Evolutionary conservation across 169 alveolate species (phyloP), one percentile per base, ranked within the genome.

Genomic region (Cryptosporidium andersoni): DNA sequence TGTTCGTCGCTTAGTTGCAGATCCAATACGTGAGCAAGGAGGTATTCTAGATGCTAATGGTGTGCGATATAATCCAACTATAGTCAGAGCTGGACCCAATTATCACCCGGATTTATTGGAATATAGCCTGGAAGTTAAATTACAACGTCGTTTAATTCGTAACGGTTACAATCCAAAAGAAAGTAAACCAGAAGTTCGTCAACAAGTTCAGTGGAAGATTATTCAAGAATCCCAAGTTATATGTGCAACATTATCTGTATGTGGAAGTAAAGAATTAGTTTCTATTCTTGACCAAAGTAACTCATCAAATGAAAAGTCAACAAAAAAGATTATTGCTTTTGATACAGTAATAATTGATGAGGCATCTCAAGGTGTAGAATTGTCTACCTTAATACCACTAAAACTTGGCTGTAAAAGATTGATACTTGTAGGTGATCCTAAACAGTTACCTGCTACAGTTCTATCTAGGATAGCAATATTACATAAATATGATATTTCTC

Each of bases 341-440:
- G 92, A 93, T 49, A 92, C 95, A 9, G 96, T 98, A 52, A 95
- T 98, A 42, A 93, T 98, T 39, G 99, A 98, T 82, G 99, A 98
- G 91, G 99, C 99, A 2, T 94, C 99, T 55, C 98, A 97, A 91
- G 97, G 97, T 40, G 96, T 95, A 34, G 96, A 94, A 65, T 56
- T 94, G 80, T 91, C 94, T 11, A 91, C 90, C 37, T 64, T 93
- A 43, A 92, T 93, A 2, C 95, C 96, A 36, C 66, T 93, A 48
- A 91, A 91, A 56, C 93, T 92, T 81, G 92, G 94, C 1, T 92
- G 97, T 45, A 94, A 93, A 81, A 93, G 99, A 56, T 92, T 96
- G 80, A 96, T 98, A 62, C 95, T 98, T 89, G 98, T 98, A 7
- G 99, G 99, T 2, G 99, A 97, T 90, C 99, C 95, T 89, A 96